phyloP scores from a whole-genome alignment of 495 filamentous ascomycete species.

The Ramalina intermedia region DNA sequence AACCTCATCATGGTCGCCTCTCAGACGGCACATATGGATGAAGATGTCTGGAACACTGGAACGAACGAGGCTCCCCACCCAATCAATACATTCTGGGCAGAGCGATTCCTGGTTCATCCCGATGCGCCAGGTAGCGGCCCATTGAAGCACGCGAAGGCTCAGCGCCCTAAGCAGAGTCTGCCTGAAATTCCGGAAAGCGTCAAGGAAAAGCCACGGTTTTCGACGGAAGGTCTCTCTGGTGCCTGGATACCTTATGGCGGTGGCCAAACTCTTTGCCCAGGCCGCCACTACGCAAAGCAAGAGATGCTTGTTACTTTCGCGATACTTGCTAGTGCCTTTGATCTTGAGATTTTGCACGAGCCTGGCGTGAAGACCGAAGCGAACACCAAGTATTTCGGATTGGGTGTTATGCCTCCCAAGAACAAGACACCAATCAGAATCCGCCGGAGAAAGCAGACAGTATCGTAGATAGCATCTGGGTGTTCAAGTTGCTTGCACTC shows the following conservation, averaged over 20 bases:
- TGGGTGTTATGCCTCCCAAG: conserved; percentile 15
- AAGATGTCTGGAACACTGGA: conserved; percentile 2
- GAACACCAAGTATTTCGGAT: conserved; percentile 13
- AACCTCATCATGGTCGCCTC: not conserved
- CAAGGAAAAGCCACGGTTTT: conserved; percentile 11
- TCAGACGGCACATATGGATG: conserved; percentile 1
- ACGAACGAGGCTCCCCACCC: not conserved
- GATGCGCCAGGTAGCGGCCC: not conserved
- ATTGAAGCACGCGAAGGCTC: not conserved
- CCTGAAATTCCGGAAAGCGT: too few relatives aligned
- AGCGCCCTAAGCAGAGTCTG: too few relatives aligned
- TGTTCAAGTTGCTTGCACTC: too few relatives aligned
- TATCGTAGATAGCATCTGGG: too few relatives aligned
- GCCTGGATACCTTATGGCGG: conserved; percentile 23
- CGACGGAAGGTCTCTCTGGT: conserved; percentile 15
- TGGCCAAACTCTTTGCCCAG: conserved; percentile 20
- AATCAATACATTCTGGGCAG: conserved; percentile 8
- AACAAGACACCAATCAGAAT: conserved; percentile 15
- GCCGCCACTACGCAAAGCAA: conserved; percentile 21
- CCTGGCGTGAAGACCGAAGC: not conserved
- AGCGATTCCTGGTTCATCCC: conserved; percentile 7
- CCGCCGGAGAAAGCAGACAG: conserved; percentile 6
- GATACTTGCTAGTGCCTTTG: conserved; percentile 17
- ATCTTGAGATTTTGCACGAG: conserved; percentile 15
- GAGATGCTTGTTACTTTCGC: conserved; percentile 18